These are phyloP conservation scores for Septoria petroselini DNA, from an alignment of 2,329 filamentous ascomycete species.

Conservation along the genomic window DNA sequence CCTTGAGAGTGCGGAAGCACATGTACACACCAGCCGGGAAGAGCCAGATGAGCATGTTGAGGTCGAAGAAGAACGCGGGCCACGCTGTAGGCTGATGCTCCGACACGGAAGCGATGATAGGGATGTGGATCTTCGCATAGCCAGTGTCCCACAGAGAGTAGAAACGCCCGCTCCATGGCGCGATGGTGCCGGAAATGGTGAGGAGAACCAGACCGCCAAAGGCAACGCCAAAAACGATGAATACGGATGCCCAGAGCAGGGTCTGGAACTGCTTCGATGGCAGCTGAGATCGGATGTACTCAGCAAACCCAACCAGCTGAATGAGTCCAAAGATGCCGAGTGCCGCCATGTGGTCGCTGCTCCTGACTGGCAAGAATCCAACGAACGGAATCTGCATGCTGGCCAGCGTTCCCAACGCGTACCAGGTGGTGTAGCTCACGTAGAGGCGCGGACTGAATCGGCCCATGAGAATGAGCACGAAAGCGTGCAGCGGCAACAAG, in stretches of 20 bases:
- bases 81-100: constrained; percentile 98
- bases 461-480: constrained; percentile 95
- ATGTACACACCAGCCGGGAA: constrained; percentile 98
- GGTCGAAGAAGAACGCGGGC: constrained; percentile 98
- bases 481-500: constrained; percentile 86
- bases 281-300: constrained; percentile 83
- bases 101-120: constrained; percentile 98
- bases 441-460: constrained; percentile 91
- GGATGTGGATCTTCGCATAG: constrained; percentile 98
- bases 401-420: constrained; percentile 87
- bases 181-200: constrained; percentile 85
- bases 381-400: constrained; percentile 99
- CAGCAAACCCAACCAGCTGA: constrained; percentile 87
- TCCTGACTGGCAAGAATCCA: constrained; percentile 91
- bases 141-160: constrained; percentile 99
- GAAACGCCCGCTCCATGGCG: constrained; percentile 96
- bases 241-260: constrained; percentile 72
- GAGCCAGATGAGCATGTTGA: constrained; percentile 97
- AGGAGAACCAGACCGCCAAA: constrained; percentile 74
- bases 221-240: constrained; percentile 69
- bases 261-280: constrained; percentile 92
- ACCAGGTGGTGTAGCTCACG: constrained; percentile 97
- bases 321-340: constrained; percentile 93
- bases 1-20: constrained; percentile 88
- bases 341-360: constrained; percentile 97